These are phyloP conservation scores for Cicer pinnatifidum DNA, from an alignment of 306 rosid species.

Conservation along the genomic window DNA sequence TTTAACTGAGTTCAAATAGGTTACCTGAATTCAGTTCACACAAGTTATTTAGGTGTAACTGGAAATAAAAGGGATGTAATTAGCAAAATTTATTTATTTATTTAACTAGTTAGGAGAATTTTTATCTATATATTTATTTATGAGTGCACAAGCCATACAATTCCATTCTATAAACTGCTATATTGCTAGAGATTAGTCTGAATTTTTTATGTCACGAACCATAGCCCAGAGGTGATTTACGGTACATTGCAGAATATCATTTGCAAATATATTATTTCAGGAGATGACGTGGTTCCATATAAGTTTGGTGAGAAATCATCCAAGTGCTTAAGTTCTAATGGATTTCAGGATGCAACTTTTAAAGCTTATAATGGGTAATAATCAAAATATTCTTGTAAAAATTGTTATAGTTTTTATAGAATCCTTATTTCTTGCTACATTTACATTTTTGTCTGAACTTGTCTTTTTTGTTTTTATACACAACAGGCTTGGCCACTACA, in stretches of 20 bases:
- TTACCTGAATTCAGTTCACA: too few species aligned
- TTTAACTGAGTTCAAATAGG: too few species aligned
- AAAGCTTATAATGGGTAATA: slow-evolving; percentile 77
- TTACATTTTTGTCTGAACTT: background rate
- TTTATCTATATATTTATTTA: background rate
- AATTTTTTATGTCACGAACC: background rate
- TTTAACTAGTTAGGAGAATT: background rate
- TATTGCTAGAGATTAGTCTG: slow-evolving; percentile 9
- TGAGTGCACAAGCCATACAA: background rate
- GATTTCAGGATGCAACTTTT: slow-evolving; percentile 77
- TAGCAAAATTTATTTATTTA: too few species aligned
- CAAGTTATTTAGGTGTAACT: too few species aligned
- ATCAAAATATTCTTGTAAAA: background rate
- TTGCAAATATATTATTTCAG: slow-evolving; percentile 52
- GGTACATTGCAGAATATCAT: slow-evolving; percentile 13
- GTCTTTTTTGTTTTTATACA: background rate
- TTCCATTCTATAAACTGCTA: background rate
- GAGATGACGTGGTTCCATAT: slow-evolving; percentile 74
- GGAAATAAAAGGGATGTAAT: too few species aligned
- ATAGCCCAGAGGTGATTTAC: slow-evolving; percentile 31
- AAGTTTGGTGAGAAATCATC: slow-evolving; percentile 95
- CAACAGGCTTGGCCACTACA: slow-evolving; percentile 89
- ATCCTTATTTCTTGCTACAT: background rate
- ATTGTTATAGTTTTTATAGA: slow-evolving; percentile 9
- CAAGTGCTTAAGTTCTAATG: slow-evolving; percentile 54